A percentile compares a stretch with the other conserved stretches of the same genome.
Evolutionary conservation across 2,329 filamentous ascomycete genomes (phyloP).

Genomic region (Didymella glomerata): DNA sequence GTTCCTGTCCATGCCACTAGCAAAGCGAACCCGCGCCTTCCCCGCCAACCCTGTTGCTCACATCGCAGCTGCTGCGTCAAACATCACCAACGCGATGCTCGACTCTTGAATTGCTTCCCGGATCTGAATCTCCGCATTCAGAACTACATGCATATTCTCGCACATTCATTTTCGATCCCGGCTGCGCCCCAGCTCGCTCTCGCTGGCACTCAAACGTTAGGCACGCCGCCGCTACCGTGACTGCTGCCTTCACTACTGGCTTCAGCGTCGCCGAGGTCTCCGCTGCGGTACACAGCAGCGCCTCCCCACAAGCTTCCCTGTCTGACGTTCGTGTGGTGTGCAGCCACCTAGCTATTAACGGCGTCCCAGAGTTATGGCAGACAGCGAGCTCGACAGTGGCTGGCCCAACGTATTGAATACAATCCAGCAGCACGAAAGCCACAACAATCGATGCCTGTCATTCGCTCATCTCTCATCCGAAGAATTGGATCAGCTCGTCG

Average conservation of each 20-base stretch:
- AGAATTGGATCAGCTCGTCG: not conserved
- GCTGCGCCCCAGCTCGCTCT: slow-evolving; percentile 22
- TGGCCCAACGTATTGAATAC: slow-evolving; percentile 1
- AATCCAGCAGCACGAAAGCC: not conserved
- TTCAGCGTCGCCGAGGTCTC: slow-evolving; percentile 29
- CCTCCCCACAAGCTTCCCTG: slow-evolving; percentile 17
- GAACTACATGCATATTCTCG: slow-evolving; percentile 19
- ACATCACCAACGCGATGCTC: slow-evolving; percentile 20
- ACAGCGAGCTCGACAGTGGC: slow-evolving; percentile 26
- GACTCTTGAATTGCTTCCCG: slow-evolving; percentile 12
- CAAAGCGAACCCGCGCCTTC: slow-evolving; percentile 21
- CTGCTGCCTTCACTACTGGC: slow-evolving; percentile 24
- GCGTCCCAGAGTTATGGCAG: slow-evolving; percentile 31
- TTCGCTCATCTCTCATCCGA: not conserved
- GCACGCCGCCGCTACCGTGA: slow-evolving; percentile 26
- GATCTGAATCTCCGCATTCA: slow-evolving; percentile 21
- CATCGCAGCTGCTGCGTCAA: slow-evolving; percentile 18
- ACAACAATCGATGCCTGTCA: not conserved
- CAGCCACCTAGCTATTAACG: slow-evolving; percentile 26
- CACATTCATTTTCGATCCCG: slow-evolving; percentile 22
- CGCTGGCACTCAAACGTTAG: slow-evolving; percentile 18
- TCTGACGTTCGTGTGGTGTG: slow-evolving; percentile 5
- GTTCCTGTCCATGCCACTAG: slow-evolving; percentile 18
- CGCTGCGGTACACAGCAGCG: slow-evolving; percentile 16
- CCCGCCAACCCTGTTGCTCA: slow-evolving; percentile 20